Evolutionary conservation across 2,329 filamentous ascomycete species (phyloP), one percentile per base, ranked within the genome.

Genomic region (Aspergillus glaucus): DNA sequence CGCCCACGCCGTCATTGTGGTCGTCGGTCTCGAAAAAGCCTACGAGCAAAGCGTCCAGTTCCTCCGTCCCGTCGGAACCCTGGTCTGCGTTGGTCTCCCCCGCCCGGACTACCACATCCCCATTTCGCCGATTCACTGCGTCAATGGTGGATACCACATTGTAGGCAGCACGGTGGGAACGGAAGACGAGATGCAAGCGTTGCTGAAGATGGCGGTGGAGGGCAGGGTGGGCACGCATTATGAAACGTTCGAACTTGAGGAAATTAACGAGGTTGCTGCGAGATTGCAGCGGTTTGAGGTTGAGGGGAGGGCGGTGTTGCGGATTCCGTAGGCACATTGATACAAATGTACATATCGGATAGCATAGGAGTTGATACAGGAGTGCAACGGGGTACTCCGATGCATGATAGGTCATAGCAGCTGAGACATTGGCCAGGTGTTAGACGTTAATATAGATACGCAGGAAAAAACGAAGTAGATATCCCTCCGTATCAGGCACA

Each of bases 81-180:
- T 72, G 40, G 68, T 72, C 4, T 71, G 68, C 34, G 67, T 72
- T 8, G 69, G 69, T 0, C 50, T 72, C 22, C 69, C 69, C 14
- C 64, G 62, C 3, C 60, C 60, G 14, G 61, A 57, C 12, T 71
- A 64, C 51, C 65, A 68, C 61, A 66, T 72, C 10, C 68, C 68
- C n/a, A 67, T 72, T 57, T 63, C 62, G 17, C 69, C 69, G 0
- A 65, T 72, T 6, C 57, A 66, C 14, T 70, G 71, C 47, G 64
- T 66, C 2, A 69, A 70, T 44, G 56, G 61, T 48, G 67, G 66
- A 7, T 36, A 49, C 17, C 34, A 45, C 3, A 34, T 72, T 14
- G 63, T 66, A 42, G 69, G 69, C 4, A 67, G 65, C 1, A 69
- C 65, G 3, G 68, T 67, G 1, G 69, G 68, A 2, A 72, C 61